These are phyloP conservation scores for Teratosphaeria viscida DNA, from an alignment of 2,329 filamentous ascomycete species.

Conservation along the genomic window DNA sequence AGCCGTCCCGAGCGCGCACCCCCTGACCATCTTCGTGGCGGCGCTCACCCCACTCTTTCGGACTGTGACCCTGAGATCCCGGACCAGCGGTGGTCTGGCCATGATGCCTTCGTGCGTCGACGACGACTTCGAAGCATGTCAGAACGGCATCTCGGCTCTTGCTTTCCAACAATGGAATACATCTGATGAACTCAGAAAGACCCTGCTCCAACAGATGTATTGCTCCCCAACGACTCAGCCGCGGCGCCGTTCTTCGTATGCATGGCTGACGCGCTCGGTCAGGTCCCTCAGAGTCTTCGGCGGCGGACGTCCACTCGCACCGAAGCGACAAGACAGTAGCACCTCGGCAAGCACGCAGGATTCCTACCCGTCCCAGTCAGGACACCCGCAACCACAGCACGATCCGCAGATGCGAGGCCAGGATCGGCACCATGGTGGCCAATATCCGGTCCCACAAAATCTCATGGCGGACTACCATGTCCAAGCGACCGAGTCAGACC, in stretches of 20 bases:
- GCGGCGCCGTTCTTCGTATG: not conserved
- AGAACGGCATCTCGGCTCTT: not conserved
- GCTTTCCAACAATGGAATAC: not conserved
- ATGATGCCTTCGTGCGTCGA: not conserved
- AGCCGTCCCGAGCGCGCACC: conserved; percentile 1
- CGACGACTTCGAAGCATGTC: conserved; percentile 1
- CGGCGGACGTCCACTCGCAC: not conserved
- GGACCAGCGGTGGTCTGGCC: not conserved
- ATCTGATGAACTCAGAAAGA: not conserved
- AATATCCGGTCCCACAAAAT: not conserved
- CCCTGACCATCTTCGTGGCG: conserved; percentile 2
- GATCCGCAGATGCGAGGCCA: not conserved
- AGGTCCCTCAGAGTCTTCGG: not conserved
- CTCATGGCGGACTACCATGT: not conserved
- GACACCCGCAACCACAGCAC: not conserved
- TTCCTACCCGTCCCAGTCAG: not conserved
- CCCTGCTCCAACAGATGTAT: not conserved
- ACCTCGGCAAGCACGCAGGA: not conserved
- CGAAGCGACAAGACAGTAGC: not conserved
- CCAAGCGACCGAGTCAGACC: not conserved
- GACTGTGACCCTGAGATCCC: not conserved
- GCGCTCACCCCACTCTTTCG: conserved; percentile 5
- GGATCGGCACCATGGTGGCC: not conserved
- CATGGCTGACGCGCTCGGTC: not conserved
- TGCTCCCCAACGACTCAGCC: not conserved